These are phyloP conservation scores for Castanea mollissima DNA, from an alignment of 306 rosid species.

Conservation along the genomic window DNA sequence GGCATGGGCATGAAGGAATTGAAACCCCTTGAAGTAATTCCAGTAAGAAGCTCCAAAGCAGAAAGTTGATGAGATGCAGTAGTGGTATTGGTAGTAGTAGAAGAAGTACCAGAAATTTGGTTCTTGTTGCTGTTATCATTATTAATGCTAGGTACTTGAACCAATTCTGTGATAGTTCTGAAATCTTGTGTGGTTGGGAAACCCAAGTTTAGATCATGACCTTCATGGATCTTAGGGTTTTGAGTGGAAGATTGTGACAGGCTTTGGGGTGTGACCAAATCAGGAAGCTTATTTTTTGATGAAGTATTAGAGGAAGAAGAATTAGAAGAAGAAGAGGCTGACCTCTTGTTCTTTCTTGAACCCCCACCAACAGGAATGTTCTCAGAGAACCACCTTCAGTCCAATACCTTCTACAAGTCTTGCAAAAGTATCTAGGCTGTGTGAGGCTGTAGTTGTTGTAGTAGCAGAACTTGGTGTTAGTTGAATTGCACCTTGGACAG, in stretches of 20 bases:
- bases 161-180: slow-evolving; percentile 29
- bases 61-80: slow-evolving; percentile 40
- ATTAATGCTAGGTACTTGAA: slow-evolving; percentile 29
- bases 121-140: slow-evolving; percentile 12
- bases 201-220: slow-evolving; percentile 65
- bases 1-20: slow-evolving; percentile 52
- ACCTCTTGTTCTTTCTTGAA: slow-evolving; percentile 74
- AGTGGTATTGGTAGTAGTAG: neutral
- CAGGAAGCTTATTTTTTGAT: slow-evolving; percentile 38
- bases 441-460: slow-evolving; percentile 86
- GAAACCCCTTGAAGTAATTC: slow-evolving; percentile 52
- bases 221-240: slow-evolving; percentile 36
- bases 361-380: slow-evolving; percentile 90
- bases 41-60: slow-evolving; percentile 66
- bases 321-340: slow-evolving; percentile 27
- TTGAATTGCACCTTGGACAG: slow-evolving; percentile 83
- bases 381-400: slow-evolving; percentile 84
- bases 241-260: slow-evolving; percentile 17
- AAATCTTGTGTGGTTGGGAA: slow-evolving; percentile 35
- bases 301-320: slow-evolving; percentile 11
- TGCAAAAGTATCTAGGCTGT: slow-evolving; percentile 87
- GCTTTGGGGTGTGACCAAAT: slow-evolving; percentile 28
- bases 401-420: slow-evolving; percentile 88
- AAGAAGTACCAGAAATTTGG: slow-evolving; percentile 15
- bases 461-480: slow-evolving; percentile 83